A percentile compares a stretch with the other conserved stretches of the same genome.
These are phyloP conservation scores for Crassisporium funariophilum DNA, from an alignment of 768 basidiomycete species.

Conservation along the genomic window DNA sequence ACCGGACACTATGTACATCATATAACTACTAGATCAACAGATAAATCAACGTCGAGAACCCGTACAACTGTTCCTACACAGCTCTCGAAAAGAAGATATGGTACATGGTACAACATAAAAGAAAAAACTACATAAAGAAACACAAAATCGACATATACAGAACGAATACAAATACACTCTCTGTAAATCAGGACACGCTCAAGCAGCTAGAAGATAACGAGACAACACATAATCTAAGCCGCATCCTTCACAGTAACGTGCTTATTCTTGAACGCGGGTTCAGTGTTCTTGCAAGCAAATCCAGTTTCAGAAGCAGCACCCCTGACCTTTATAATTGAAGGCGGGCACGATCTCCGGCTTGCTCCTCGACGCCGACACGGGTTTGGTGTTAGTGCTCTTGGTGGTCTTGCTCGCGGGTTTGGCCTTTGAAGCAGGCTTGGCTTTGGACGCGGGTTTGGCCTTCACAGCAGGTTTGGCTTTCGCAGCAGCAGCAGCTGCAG, in stretches of 20 bases:
- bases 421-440: conserved; percentile 30
- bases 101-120: too few relatives aligned
- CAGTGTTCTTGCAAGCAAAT: too few relatives aligned
- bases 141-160: neutral
- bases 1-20: neutral
- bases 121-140: neutral
- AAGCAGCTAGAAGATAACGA: too few relatives aligned
- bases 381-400: conserved; percentile 29
- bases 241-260: too few relatives aligned
- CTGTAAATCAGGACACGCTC: neutral
- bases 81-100: too few relatives aligned
- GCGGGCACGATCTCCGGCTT: too few relatives aligned
- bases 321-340: too few relatives aligned
- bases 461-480: conserved; percentile 35
- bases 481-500: conserved; percentile 25
- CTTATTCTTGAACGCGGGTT: too few relatives aligned
- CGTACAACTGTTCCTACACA: too few relatives aligned
- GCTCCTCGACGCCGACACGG: conserved; percentile 13
- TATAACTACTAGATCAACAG: neutral
- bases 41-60: neutral
- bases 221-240: too few relatives aligned
- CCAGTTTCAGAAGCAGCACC: too few relatives aligned
- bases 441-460: conserved; percentile 28
- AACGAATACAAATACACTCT: conserved; percentile 3
- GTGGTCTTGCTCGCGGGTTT: too few relatives aligned